Evolutionary conservation across 768 basidiomycete species (phyloP), one percentile per base, ranked within the genome.

Genomic region (Tricholoma bakamatsutake): DNA sequence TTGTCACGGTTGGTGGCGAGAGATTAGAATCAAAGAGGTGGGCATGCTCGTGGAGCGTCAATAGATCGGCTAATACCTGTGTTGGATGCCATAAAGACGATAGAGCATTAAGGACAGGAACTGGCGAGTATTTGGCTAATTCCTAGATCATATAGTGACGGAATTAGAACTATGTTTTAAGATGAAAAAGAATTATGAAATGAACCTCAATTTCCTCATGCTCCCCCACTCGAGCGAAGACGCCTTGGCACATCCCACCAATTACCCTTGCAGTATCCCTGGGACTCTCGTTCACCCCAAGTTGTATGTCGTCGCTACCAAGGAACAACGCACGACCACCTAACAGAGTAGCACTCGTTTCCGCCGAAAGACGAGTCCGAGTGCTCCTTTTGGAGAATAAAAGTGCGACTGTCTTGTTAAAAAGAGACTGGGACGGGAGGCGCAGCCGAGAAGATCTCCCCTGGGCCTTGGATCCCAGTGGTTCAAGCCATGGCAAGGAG

Each of bases 51-150:
- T 92, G 84, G 13, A 98, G 78, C 0, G 95, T 95, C 58, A 98
- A 76, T 4, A 98, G 69, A 74, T 98, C 94, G 2, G 97, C 97
- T 28, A 99, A 85, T 57, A 88, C 84, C 66, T 99, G 97, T 0
- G 94, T 95, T 2, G 97, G 97, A 67, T 99, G 97, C 88, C 93
- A 99, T 43, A 94, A 81, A 15, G 88, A 89, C 2, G 93, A 97
- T 17, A 99, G 85, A 5, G 97, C 97, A 68, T 98, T 99, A 67
- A 98, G 78, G 15, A 99, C 93, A 2, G 97, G 97, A 2, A 97
- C 93, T 1, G 88, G 85, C 0, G 94, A 95, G 73, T 95, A 77
- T 69, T 87, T 78, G 9, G 92, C 94, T 21, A 99, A 78, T 76
- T 92, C 91, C 95, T 97, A 65, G 3, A 50, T 27, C n/a, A n/a